Conservation (phyloP, 1,284 basidiomycete genomes). For the Sporisorium iseilematis-ciliati region DNA sequence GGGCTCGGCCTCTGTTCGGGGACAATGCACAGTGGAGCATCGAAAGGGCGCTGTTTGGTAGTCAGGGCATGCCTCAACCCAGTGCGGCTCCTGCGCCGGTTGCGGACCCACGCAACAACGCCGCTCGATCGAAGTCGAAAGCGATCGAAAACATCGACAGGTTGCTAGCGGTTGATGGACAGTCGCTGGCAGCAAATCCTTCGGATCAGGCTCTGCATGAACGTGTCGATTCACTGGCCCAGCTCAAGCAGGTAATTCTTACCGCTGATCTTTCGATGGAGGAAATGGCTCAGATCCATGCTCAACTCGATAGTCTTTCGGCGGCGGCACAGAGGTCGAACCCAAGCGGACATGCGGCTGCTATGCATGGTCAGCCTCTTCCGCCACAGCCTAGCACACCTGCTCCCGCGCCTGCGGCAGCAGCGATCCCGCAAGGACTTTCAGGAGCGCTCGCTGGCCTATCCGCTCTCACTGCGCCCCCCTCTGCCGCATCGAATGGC, state of each 20-base stretch:
- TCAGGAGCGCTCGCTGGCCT: slow-evolving; percentile 39
- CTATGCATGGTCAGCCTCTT: slow-evolving; percentile 34
- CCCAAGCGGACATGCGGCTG: slow-evolving; percentile 61
- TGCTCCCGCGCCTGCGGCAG: slow-evolving; percentile 41
- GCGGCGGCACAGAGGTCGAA: slow-evolving; percentile 16
- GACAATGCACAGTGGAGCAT: slow-evolving; percentile 63
- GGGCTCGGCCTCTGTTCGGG: slow-evolving; percentile 60
- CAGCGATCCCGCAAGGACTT: slow-evolving; percentile 53
- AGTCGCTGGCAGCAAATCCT: slow-evolving; percentile 52
- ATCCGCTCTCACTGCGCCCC: slow-evolving; percentile 18
- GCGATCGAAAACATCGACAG: slow-evolving; percentile 63
- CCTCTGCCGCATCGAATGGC: slow-evolving; percentile 6
- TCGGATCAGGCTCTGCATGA: slow-evolving; percentile 35
- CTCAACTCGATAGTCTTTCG: slow-evolving; percentile 79
- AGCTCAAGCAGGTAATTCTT: slow-evolving; percentile 83
- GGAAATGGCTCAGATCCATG: slow-evolving; percentile 82
- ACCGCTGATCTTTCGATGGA: slow-evolving; percentile 80
- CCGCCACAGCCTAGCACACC: slow-evolving; percentile 15
- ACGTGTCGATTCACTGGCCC: slow-evolving; percentile 55
- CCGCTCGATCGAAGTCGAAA: slow-evolving; percentile 40
- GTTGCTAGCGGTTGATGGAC: slow-evolving; percentile 54
- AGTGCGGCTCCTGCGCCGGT: slow-evolving; percentile 16
- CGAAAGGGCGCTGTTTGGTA: slow-evolving; percentile 63
- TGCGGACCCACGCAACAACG: slow-evolving; percentile 26
- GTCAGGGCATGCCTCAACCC: slow-evolving; percentile 50